Evolutionary conservation across 2,329 filamentous ascomycete genomes (phyloP).

Genomic region (Aspergillus pseudoterreus): DNA sequence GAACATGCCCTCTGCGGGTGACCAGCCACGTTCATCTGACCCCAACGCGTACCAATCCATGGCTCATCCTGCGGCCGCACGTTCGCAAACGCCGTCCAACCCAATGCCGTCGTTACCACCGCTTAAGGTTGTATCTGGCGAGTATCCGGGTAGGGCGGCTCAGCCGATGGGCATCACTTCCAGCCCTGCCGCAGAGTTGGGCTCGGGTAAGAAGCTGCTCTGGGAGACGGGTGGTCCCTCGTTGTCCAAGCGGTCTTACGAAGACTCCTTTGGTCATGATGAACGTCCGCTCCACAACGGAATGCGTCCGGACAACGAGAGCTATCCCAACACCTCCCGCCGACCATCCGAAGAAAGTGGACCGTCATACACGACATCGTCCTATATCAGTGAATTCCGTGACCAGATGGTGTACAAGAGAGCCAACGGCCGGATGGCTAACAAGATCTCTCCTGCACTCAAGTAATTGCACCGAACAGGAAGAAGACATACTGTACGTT

Average conservation of each 20-base stretch:
- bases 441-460: slow-evolving; percentile 26
- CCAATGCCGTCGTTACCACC: slow-evolving; percentile 32
- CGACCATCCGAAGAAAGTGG: slow-evolving; percentile 25
- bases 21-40: slow-evolving; percentile 36
- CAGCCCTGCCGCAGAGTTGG: slow-evolving; percentile 20
- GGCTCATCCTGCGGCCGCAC: slow-evolving; percentile 18
- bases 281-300: slow-evolving; percentile 42
- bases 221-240: slow-evolving; percentile 27
- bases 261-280: slow-evolving; percentile 38
- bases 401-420: slow-evolving; percentile 34
- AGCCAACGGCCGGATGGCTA: slow-evolving; percentile 32
- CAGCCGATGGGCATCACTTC: slow-evolving; percentile 19
- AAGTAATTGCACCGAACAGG: slow-evolving; percentile 6
- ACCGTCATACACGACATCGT: slow-evolving; percentile 5
- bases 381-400: slow-evolving; percentile 20
- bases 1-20: slow-evolving; percentile 23
- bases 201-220: slow-evolving; percentile 24
- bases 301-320: slow-evolving; percentile 38
- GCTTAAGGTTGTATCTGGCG: slow-evolving; percentile 30
- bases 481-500: neutral
- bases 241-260: slow-evolving; percentile 33
- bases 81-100: slow-evolving; percentile 25
- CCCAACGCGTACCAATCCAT: slow-evolving; percentile 40
- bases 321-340: slow-evolving; percentile 19
- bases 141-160: slow-evolving; percentile 22